Evolutionary conservation across 2,329 filamentous ascomycete genomes (phyloP).

Genomic region (Penicillium sp.): DNA sequence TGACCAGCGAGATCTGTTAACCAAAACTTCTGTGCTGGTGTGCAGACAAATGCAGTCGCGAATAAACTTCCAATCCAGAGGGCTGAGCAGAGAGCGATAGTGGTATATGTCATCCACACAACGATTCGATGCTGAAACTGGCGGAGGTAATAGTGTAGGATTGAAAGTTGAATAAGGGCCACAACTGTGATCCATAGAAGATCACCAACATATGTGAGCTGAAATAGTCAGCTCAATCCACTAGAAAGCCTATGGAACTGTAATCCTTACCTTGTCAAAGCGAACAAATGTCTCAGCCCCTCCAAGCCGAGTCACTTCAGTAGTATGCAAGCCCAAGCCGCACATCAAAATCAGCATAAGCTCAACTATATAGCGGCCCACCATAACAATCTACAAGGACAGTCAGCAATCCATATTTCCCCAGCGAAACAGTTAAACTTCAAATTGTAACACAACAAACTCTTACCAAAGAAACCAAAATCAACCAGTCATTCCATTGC

Average conservation of each 20-base stretch:
- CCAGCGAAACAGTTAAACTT: background rate
- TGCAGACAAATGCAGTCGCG: constrained; percentile 19
- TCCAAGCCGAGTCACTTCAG: constrained; percentile 11
- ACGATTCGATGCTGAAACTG: constrained; percentile 9
- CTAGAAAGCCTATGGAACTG: too few relatives aligned
- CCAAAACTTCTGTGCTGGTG: constrained; percentile 15
- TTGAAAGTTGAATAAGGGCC: constrained; percentile 15
- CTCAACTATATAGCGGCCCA: constrained; percentile 22
- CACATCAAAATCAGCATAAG: constrained; percentile 17
- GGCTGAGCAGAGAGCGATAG: constrained; percentile 10
- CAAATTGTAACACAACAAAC: background rate
- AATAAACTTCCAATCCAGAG: constrained; percentile 18
- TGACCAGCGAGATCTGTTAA: constrained; percentile 7
- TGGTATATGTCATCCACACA: constrained; percentile 6
- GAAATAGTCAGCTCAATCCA: background rate
- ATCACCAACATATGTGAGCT: constrained; percentile 20
- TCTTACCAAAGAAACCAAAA: constrained; percentile 16
- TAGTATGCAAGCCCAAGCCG: constrained; percentile 19
- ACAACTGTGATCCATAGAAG: constrained; percentile 19
- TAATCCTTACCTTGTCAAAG: constrained; percentile 14
- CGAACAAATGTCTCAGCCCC: constrained; percentile 6
- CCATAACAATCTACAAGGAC: constrained; percentile 10
- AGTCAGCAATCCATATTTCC: background rate
- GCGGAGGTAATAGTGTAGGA: constrained; percentile 18
- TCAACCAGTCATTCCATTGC: constrained; percentile 20